Conservation (phyloP, 2,329 filamentous ascomycete species). For the Claviceps cyperi region DNA sequence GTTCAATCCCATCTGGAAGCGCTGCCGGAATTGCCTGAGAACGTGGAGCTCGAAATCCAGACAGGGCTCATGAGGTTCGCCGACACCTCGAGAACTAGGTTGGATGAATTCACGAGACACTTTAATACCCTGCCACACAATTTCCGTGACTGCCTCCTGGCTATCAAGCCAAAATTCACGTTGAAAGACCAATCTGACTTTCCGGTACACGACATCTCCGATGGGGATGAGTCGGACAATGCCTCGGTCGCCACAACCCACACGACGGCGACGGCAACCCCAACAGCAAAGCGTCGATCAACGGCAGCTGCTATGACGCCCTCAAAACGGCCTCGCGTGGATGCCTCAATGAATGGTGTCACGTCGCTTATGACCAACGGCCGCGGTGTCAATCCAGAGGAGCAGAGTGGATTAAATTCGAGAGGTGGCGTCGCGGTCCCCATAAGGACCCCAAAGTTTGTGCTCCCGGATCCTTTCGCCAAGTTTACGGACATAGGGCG, state of each 20-base stretch:
- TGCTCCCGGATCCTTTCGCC: slow-evolving; percentile 23
- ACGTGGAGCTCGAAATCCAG: slow-evolving; percentile 52
- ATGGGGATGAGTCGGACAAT: slow-evolving; percentile 23
- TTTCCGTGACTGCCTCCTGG: slow-evolving; percentile 34
- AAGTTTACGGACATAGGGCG: slow-evolving; percentile 24
- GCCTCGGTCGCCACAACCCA: slow-evolving; percentile 11
- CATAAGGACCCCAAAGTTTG: slow-evolving; percentile 5
- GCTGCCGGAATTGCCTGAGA: slow-evolving; percentile 53
- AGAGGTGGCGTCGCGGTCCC: neutral
- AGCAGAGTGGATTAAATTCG: slow-evolving; percentile 14
- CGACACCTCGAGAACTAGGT: slow-evolving; percentile 34
- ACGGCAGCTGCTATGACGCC: slow-evolving; percentile 17
- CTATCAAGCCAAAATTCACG: slow-evolving; percentile 32
- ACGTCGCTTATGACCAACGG: slow-evolving; percentile 7
- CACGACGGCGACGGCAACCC: slow-evolving; percentile 12
- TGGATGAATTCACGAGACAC: slow-evolving; percentile 28
- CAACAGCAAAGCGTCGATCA: slow-evolving; percentile 16
- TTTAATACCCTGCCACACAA: slow-evolving; percentile 33
- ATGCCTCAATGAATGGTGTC: slow-evolving; percentile 6
- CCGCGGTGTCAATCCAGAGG: slow-evolving; percentile 23
- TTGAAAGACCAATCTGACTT: slow-evolving; percentile 24
- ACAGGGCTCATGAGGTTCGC: slow-evolving; percentile 45
- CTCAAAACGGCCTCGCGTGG: slow-evolving; percentile 18
- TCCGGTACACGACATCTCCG: slow-evolving; percentile 23
- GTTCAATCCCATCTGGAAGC: slow-evolving; percentile 40